Evolutionary conservation across 306 rosid species (phyloP), one percentile per base, ranked within the genome.

Genomic region (Acacia acuminata): DNA sequence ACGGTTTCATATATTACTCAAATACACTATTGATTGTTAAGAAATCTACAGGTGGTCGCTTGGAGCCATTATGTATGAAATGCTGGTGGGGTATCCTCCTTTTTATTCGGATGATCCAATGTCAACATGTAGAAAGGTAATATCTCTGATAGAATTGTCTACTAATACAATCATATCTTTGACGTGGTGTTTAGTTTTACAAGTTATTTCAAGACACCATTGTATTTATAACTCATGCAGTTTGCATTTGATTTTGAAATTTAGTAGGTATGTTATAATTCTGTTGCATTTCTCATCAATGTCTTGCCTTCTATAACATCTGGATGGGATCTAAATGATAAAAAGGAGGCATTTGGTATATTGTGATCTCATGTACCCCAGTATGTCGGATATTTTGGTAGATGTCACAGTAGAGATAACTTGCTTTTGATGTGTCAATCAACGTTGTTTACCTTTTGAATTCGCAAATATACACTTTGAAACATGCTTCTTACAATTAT

Each of bases 51-150:
- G 99, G 99, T 96, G 99, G 99, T 96, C 99, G 60, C 98, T 96
- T 80, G 99, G 99, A 80, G 99, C 99, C 81, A 96, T 96, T 74
- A 96, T 94, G 99, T 96, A 86, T 84, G 99, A 96, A 91, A 96
- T 96, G 99, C 85, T 96, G 38, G 98, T 96, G 63, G 99, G 99
- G 17, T 96, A 90, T 77, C 99, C 99, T 4, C 99, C 99, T 42
- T 96, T 96, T 86, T 96, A 94, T 90, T 96, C 99, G 40, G 99
- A 96, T 85, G 99, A 96, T 86, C 97, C 99, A 55, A 91, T 96
- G 98, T 86, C 98, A 69, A 96, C 99, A 25, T 96, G 99, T 82
- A 93, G 98, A 83, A 94, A 94, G 98, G 99, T 96, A 87, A 82
- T 75, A 58, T 76, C 82, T 61, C 48, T 51, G 43, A 76, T 79